A percentile compares a stretch with the other conserved stretches of the same genome.
phyloP scores from a whole-genome alignment of 176 grass and related monocot species.

The Carex myosuroides region DNA sequence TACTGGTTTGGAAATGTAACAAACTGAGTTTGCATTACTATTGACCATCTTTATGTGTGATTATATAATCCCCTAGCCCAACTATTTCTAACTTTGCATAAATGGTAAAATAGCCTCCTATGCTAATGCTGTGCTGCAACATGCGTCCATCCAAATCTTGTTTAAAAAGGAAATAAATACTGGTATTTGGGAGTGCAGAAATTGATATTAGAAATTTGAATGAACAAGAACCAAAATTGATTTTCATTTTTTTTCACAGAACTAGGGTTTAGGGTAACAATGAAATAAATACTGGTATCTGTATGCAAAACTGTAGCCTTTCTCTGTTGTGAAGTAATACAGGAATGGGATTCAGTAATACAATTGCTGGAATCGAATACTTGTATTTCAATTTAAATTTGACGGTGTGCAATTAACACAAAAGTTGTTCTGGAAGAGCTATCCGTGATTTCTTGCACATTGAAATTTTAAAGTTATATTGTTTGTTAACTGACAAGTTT shows the following conservation, averaged over 20 bases:
- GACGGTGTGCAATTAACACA: no score
- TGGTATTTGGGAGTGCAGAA: not conserved
- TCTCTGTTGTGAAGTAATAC: not conserved
- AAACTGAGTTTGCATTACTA: not conserved
- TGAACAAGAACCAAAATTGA: not conserved
- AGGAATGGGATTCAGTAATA: not conserved
- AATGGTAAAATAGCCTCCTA: not conserved
- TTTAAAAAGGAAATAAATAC: not conserved
- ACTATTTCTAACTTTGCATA: not conserved
- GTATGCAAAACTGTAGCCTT: not conserved
- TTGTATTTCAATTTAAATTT: no score
- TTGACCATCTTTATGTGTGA: not conserved
- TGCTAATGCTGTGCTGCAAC: not conserved
- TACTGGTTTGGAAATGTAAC: not conserved
- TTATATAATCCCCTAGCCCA: not conserved
- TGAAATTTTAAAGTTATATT: slow-evolving; percentile 5
- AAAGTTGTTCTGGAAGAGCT: no score
- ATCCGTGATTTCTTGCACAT: not conserved
- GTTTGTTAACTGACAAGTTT: slow-evolving; percentile 7
- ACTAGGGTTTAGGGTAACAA: not conserved
- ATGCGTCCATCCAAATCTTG: not conserved
- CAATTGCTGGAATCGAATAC: no score
- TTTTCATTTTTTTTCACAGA: not conserved
- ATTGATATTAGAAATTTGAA: not conserved
- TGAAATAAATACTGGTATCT: not conserved